Conservation (phyloP, 1,284 basidiomycete species). For the Fomitopsis betulina region DNA sequence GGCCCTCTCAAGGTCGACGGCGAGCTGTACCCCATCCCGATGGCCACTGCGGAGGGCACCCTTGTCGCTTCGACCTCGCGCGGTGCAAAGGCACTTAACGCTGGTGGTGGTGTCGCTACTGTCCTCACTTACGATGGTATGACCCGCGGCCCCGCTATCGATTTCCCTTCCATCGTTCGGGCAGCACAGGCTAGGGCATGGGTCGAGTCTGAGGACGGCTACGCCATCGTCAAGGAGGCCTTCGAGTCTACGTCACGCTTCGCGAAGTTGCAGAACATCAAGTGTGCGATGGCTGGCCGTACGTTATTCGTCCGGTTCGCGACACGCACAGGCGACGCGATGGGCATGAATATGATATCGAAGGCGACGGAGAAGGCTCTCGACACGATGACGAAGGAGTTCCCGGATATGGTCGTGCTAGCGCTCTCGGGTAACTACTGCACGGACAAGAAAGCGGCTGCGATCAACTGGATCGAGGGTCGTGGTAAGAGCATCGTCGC, state of each 20-base stretch:
- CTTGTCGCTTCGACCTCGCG: conserved; percentile 97
- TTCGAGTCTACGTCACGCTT: conserved; percentile 96
- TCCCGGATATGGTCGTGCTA: conserved; percentile 93
- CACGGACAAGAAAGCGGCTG: conserved; percentile 99
- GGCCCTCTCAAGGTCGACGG: conserved; percentile 95
- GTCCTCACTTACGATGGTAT: conserved; percentile 93
- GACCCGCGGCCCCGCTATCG: conserved; percentile 97
- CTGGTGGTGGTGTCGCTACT: conserved; percentile 92
- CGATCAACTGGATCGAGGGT: conserved; percentile 99
- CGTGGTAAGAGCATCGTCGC: conserved; percentile 97
- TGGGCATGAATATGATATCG: conserved; percentile 99
- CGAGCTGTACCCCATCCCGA: conserved; percentile 84
- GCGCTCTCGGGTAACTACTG: conserved; percentile 98
- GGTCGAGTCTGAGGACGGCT: conserved; percentile 86
- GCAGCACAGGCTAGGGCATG: conserved; percentile 87
- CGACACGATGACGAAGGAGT: conserved; percentile 74
- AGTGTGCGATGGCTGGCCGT: conserved; percentile 85
- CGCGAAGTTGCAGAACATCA: conserved; percentile 78
- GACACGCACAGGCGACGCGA: conserved; percentile 95
- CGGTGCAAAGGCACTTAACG: conserved; percentile 97
- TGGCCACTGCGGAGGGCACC: conserved; percentile 99
- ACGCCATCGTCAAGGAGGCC: conserved; percentile 71
- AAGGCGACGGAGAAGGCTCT: conserved; percentile 96
- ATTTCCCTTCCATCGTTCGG: conserved; percentile 81
- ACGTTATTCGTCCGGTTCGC: conserved; percentile 96